These are phyloP conservation scores for Barbarea vulgaris DNA, from an alignment of 345 rosid species.

Conservation along the genomic window DNA sequence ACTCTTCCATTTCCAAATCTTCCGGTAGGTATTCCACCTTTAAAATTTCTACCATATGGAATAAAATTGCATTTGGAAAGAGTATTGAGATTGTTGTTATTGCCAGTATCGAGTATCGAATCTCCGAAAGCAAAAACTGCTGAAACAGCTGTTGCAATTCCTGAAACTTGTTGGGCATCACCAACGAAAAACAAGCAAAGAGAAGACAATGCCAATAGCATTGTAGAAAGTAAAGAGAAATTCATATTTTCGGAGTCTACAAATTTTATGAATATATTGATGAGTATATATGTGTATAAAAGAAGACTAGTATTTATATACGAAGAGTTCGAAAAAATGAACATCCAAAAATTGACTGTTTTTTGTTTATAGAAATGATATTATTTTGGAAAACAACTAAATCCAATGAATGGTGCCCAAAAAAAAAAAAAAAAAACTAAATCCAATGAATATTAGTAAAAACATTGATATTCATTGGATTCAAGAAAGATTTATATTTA, in stretches of 20 bases:
- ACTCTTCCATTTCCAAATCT: constrained; percentile 61
- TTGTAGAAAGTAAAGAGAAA: constrained; percentile 1
- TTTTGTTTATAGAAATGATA: too few species aligned
- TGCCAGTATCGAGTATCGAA: constrained; percentile 58
- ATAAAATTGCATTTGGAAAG: constrained; percentile 46
- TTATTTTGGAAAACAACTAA: neutral
- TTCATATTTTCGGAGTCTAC: neutral
- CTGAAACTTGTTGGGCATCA: constrained; percentile 1
- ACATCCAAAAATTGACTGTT: too few species aligned
- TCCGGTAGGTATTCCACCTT: constrained; percentile 51
- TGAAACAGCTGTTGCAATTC: neutral
- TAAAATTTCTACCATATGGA: constrained; percentile 58
- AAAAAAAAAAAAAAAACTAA: neutral
- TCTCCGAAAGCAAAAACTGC: constrained; percentile 50
- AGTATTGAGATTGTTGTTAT: constrained; percentile 47
- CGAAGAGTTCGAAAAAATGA: neutral
- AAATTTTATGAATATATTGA: neutral
- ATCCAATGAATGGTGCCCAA: neutral
- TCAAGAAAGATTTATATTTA: too few species aligned
- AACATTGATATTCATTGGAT: too few species aligned
- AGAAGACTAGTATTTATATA: neutral
- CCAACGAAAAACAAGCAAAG: neutral
- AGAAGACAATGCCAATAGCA: constrained; percentile 4
- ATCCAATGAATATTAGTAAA: neutral
- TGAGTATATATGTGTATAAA: neutral